phyloP scores from a whole-genome alignment of 2,329 filamentous ascomycete genomes.

The Mycogone perniciosa region DNA sequence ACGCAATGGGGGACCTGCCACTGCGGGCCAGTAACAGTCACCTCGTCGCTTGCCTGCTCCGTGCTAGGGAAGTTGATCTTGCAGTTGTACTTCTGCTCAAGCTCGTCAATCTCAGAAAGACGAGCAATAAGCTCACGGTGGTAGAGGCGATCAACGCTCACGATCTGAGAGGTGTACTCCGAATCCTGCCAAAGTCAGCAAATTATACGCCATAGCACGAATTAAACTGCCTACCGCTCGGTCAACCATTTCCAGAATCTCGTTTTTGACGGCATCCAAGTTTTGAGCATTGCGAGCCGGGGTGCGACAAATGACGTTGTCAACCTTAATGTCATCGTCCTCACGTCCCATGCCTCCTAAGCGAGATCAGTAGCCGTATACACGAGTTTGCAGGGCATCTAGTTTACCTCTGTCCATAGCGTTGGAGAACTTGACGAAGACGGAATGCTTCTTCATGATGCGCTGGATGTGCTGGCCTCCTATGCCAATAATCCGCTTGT shows the following conservation, averaged over 20 bases:
- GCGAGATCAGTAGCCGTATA: conserved; percentile 20
- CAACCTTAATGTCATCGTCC: conserved; percentile 96
- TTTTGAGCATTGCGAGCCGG: conserved; percentile 96
- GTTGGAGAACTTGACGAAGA: conserved; percentile 99
- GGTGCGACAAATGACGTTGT: conserved; percentile 97
- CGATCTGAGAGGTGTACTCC: conserved; percentile 90
- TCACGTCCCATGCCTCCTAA: conserved; percentile 71
- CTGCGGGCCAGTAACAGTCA: conserved; percentile 91
- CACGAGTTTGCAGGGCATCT: conserved; percentile 6
- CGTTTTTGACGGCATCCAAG: conserved; percentile 92
- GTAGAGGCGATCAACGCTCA: conserved; percentile 89
- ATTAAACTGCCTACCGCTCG: conserved; percentile 58
- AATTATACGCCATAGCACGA: background rate
- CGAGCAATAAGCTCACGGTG: conserved; percentile 89
- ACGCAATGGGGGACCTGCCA: conserved; percentile 97
- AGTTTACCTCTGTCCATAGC: conserved; percentile 82
- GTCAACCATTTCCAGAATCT: conserved; percentile 99
- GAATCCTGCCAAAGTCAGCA: conserved; percentile 57
- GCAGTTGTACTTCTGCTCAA: conserved; percentile 99
- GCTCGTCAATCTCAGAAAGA: conserved; percentile 80
- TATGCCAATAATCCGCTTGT: conserved; percentile 98
- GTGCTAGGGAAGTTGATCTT: conserved; percentile 98
- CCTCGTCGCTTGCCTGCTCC: conserved; percentile 92
- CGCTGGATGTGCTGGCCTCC: conserved; percentile 97
- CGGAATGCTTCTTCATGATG: conserved; percentile 99